phyloP scores from a whole-genome alignment of 805 yeast genomes.

The Cyberlindnera xishuangbannaensis region DNA sequence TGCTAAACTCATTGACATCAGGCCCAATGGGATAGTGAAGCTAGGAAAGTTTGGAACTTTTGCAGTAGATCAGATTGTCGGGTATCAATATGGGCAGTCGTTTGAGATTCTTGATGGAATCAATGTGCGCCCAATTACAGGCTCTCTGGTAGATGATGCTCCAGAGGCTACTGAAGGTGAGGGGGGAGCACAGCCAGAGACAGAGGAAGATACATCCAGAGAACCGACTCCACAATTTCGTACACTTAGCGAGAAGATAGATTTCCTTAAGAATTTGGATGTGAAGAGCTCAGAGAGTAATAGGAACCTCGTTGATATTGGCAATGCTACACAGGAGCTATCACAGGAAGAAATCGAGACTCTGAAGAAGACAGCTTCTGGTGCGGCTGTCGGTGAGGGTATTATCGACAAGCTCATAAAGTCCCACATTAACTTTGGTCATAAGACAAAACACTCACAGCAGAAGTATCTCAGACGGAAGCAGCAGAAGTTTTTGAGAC shows the following conservation, averaged over 20 bases:
- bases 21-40: conserved; percentile 52
- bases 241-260: conserved; percentile 23
- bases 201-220: conserved; percentile 28
- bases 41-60: conserved; percentile 93
- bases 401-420: conserved; percentile 78
- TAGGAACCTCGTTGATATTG: conserved; percentile 60
- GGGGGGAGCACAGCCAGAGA: conserved; percentile 22
- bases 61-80: conserved; percentile 65
- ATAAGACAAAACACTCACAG: conserved; percentile 85
- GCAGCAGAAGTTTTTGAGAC: conserved; percentile 82
- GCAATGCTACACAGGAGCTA: conserved; percentile 67
- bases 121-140: conserved; percentile 40
- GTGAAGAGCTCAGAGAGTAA: conserved; percentile 50
- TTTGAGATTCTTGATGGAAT: conserved; percentile 71
- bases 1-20: conserved; percentile 63
- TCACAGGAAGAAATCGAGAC: conserved; percentile 77
- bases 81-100: conserved; percentile 81
- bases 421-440: conserved; percentile 80
- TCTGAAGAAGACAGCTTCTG: conserved; percentile 64
- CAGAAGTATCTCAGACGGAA: conserved; percentile 89
- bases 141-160: conserved; percentile 30
- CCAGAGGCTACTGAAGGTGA: conserved; percentile 25
- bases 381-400: conserved; percentile 58
- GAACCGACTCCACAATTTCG: conserved; percentile 27
- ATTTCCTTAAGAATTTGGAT: conserved; percentile 26